Conservation (phyloP, 768 basidiomycete genomes). For the Suillus discolor region DNA sequence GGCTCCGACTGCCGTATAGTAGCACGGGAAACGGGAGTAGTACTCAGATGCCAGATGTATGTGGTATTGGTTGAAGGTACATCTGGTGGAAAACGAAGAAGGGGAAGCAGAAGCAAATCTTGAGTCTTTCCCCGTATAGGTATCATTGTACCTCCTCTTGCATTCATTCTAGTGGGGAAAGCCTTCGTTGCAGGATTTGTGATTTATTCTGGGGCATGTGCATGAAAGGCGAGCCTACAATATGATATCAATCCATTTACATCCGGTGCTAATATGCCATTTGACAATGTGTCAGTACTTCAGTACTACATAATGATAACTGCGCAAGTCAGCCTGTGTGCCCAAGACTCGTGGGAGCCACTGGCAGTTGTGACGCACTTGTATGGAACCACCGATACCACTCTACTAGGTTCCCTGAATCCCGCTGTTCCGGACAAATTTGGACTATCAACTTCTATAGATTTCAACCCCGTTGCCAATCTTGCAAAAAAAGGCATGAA, state of each 20-base stretch:
- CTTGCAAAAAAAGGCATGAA: no score
- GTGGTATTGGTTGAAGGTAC: constrained; percentile 11
- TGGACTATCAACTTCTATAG: no score
- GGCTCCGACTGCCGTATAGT: constrained; percentile 26
- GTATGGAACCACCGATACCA: no score
- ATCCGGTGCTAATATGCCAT: background rate
- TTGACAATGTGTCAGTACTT: no score
- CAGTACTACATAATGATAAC: no score
- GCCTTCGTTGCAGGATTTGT: background rate
- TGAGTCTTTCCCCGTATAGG: constrained; percentile 49
- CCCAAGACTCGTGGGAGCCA: no score
- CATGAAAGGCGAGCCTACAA: background rate
- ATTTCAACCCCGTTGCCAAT: no score
- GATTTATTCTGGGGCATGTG: background rate
- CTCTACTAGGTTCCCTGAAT: no score
- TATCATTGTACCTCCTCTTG: no score
- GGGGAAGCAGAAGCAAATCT: constrained; percentile 80
- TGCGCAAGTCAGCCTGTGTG: no score
- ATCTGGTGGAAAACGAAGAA: constrained; percentile 57
- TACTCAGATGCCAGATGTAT: constrained; percentile 13
- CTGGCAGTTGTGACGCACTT: no score
- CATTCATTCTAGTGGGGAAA: background rate
- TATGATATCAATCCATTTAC: background rate
- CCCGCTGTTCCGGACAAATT: no score
- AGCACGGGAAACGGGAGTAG: constrained; percentile 31